A percentile compares a stretch with the other conserved stretches of the same genome.
These are phyloP conservation scores for Metschnikowia corniflorae DNA, from an alignment of 805 yeast genomes.

Conservation along the genomic window DNA sequence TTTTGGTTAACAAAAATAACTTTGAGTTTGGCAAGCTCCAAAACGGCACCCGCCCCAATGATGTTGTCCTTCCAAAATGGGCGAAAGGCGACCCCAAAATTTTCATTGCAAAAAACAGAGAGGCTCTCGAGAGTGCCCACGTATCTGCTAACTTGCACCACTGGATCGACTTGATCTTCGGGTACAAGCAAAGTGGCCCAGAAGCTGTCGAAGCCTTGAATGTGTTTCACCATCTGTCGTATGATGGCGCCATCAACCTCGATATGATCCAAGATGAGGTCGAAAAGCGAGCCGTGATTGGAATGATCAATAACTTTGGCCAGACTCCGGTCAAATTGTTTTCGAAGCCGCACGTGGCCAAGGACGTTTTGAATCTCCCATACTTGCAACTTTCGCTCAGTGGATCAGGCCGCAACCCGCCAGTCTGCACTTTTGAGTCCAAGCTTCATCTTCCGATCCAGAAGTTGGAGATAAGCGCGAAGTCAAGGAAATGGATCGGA, in stretches of 20 bases:
- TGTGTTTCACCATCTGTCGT: conserved; percentile 81
- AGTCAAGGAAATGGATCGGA: conserved; percentile 49
- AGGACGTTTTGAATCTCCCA: conserved; percentile 38
- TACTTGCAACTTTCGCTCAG: conserved; percentile 29
- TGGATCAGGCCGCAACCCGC: conserved; percentile 2
- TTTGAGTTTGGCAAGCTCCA: conserved; percentile 73
- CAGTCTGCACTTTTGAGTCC: conserved; percentile 39
- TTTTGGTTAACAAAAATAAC: conserved; percentile 59
- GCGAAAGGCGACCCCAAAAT: conserved; percentile 72
- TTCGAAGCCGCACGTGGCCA: conserved; percentile 58
- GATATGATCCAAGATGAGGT: conserved; percentile 69
- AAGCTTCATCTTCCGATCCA: conserved; percentile 39
- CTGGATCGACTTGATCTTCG: conserved; percentile 87
- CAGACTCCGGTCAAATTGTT: conserved; percentile 82
- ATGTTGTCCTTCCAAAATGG: conserved; percentile 81
- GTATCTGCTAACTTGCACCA: conserved; percentile 72
- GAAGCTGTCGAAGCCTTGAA: conserved; percentile 65
- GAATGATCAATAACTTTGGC: conserved; percentile 88
- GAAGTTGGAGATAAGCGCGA: conserved; percentile 43
- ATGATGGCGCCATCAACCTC: conserved; percentile 77
- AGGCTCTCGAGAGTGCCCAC: conserved; percentile 78
- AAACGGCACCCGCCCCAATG: conserved; percentile 51
- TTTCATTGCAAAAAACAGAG: conserved; percentile 71
- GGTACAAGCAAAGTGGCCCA: conserved; percentile 70
- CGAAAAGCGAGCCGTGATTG: conserved; percentile 73